These are phyloP conservation scores for Trifolium pratense DNA, from an alignment of 306 rosid species.

Conservation along the genomic window DNA sequence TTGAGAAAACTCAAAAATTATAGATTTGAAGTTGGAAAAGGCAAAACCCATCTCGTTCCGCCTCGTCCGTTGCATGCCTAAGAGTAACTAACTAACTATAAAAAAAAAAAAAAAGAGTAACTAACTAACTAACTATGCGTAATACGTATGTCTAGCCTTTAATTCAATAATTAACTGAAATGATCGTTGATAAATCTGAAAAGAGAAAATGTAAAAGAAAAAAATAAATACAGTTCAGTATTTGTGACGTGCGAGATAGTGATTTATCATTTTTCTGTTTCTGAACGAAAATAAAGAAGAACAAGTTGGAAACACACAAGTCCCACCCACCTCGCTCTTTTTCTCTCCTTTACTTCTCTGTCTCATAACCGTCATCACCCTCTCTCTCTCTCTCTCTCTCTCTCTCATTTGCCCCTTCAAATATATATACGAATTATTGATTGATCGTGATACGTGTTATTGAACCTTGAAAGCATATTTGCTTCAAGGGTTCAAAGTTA, in stretches of 20 bases:
- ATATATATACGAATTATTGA: neutral
- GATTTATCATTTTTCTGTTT: slow-evolving; percentile 24
- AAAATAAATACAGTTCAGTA: too few relatives aligned
- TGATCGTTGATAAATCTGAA: slow-evolving; percentile 28
- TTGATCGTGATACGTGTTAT: neutral
- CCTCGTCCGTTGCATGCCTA: too few relatives aligned
- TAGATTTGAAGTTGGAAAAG: too few relatives aligned
- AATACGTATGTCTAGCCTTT: too few relatives aligned
- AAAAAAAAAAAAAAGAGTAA: too few relatives aligned
- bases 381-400: neutral
- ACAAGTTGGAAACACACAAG: slow-evolving; percentile 23
- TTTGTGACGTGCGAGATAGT: slow-evolving; percentile 20
- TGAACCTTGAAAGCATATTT: slow-evolving; percentile 30
- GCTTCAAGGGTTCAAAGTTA: slow-evolving; percentile 14
- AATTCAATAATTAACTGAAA: too few relatives aligned
- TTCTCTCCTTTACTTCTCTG: slow-evolving; percentile 34
- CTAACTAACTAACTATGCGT: too few relatives aligned
- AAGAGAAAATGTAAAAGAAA: neutral
- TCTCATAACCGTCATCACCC: slow-evolving; percentile 47
- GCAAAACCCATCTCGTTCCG: too few relatives aligned
- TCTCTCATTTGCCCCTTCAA: neutral
- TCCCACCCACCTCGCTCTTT: slow-evolving; percentile 36
- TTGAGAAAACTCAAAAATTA: too few relatives aligned
- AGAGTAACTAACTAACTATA: too few relatives aligned
- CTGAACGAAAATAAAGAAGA: slow-evolving; percentile 36